Percentiles rank a stretch among this genome's conserved stretches.
Evolutionary conservation across 2,329 filamentous ascomycete genomes (phyloP).

Genomic region (Venturia pyrina): DNA sequence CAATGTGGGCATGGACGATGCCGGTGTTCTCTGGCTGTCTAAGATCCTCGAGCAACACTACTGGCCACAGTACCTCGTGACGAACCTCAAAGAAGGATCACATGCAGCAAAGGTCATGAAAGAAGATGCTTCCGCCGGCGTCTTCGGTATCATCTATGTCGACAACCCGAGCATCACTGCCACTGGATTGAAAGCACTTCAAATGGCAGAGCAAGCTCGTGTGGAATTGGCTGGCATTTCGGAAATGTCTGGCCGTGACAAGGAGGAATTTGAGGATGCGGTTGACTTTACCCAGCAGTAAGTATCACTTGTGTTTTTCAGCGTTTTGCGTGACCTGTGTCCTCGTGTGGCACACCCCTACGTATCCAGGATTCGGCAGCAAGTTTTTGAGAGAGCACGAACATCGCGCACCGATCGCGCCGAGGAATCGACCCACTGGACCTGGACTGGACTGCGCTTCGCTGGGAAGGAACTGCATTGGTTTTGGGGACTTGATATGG

Average conservation of each 20-base stretch:
- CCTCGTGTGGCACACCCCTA: neutral
- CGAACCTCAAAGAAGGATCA: slow-evolving; percentile 6
- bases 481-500: too few species aligned
- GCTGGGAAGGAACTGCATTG: neutral
- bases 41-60: slow-evolving; percentile 30
- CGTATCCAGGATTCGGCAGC: neutral
- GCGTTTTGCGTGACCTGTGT: neutral
- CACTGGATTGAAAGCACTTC: slow-evolving; percentile 25
- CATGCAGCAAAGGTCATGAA: neutral
- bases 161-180: slow-evolving; percentile 15
- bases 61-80: slow-evolving; percentile 23
- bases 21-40: slow-evolving; percentile 31
- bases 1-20: slow-evolving; percentile 25
- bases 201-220: slow-evolving; percentile 22
- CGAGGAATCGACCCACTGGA: neutral
- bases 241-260: neutral
- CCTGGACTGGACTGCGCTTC: neutral
- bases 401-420: neutral
- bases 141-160: slow-evolving; percentile 1
- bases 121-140: neutral
- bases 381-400: neutral
- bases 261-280: neutral
- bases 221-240: slow-evolving; percentile 14
- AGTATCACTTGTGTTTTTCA: neutral
- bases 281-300: neutral